A percentile compares a stretch with the other conserved stretches of the same genome.
These are phyloP conservation scores for Psilocybe cubensis DNA, from an alignment of 768 basidiomycete species.

Conservation along the genomic window DNA sequence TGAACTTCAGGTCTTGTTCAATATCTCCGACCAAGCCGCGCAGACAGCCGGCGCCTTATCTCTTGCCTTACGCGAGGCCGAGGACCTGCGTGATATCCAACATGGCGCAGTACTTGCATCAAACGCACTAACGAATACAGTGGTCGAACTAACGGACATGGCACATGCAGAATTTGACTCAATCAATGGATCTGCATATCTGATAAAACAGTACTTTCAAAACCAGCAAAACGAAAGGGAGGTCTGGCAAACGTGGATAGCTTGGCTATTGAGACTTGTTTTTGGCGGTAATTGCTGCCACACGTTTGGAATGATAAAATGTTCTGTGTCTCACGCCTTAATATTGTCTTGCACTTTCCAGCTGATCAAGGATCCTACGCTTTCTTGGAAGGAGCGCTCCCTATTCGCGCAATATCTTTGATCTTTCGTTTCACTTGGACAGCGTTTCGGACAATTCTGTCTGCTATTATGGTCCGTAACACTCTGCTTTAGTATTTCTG, in stretches of 20 bases:
- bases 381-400: slow-evolving; percentile 25
- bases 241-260: slow-evolving; percentile 12
- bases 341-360: slow-evolving; percentile 15
- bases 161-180: slow-evolving; percentile 47
- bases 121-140: slow-evolving; percentile 32
- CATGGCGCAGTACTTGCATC: slow-evolving; percentile 37
- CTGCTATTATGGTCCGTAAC: slow-evolving; percentile 45
- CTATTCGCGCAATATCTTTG: slow-evolving; percentile 27
- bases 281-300: slow-evolving; percentile 5
- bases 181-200: slow-evolving; percentile 47
- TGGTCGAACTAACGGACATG: slow-evolving; percentile 40
- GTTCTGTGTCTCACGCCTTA: slow-evolving; percentile 1
- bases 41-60: slow-evolving; percentile 6
- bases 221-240: slow-evolving; percentile 6
- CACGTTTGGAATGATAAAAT: background rate
- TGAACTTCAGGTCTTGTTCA: slow-evolving; percentile 3
- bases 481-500: background rate
- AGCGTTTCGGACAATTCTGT: slow-evolving; percentile 33
- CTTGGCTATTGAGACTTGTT: slow-evolving; percentile 9
- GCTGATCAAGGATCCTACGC: slow-evolving; percentile 32
- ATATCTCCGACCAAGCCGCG: slow-evolving; percentile 15
- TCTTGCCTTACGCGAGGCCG: slow-evolving; percentile 20
- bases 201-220: slow-evolving; percentile 34
- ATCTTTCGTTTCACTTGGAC: slow-evolving; percentile 31
- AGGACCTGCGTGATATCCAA: slow-evolving; percentile 38